phyloP scores from a whole-genome alignment of 164 flowering plant genomes.

The Saururus chinensis region DNA sequence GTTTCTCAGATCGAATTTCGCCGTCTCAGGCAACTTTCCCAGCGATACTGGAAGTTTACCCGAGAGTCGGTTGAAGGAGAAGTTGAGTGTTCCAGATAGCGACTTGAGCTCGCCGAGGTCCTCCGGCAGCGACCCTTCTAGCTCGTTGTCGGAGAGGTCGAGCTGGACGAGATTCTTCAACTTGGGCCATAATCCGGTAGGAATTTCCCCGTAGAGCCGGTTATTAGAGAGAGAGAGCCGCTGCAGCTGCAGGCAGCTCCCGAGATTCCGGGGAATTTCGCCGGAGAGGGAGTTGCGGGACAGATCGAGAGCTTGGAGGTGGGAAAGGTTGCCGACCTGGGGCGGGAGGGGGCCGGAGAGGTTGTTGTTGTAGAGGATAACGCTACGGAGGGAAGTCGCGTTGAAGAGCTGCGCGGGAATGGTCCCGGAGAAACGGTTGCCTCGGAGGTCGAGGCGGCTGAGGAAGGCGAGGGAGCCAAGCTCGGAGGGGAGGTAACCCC shows the following conservation, averaged over 20 bases:
- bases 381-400: constrained; percentile 70
- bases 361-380: constrained; percentile 64
- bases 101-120: constrained; percentile 64
- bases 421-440: constrained; percentile 51
- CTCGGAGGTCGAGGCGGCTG: constrained; percentile 72
- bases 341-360: constrained; percentile 68
- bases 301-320: constrained; percentile 70
- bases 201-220: constrained; percentile 53
- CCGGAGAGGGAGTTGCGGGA: constrained; percentile 69
- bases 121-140: constrained; percentile 55
- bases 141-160: constrained; percentile 60
- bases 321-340: constrained; percentile 45
- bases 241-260: constrained; percentile 52
- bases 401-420: constrained; percentile 68
- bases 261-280: constrained; percentile 22
- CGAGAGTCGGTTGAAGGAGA: constrained; percentile 60
- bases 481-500: constrained; percentile 79
- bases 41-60: constrained; percentile 62
- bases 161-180: constrained; percentile 47
- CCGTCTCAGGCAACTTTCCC: constrained; percentile 58
- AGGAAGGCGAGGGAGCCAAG: constrained; percentile 52
- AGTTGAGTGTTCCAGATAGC: constrained; percentile 58
- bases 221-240: constrained; percentile 49
- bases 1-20: constrained; percentile 61
- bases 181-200: constrained; percentile 51